A percentile compares a stretch with the other conserved stretches of the same genome.
Conservation (phyloP, 2,329 filamentous ascomycete genomes). For the Xenosphaeropsis pyriputrescens region DNA sequence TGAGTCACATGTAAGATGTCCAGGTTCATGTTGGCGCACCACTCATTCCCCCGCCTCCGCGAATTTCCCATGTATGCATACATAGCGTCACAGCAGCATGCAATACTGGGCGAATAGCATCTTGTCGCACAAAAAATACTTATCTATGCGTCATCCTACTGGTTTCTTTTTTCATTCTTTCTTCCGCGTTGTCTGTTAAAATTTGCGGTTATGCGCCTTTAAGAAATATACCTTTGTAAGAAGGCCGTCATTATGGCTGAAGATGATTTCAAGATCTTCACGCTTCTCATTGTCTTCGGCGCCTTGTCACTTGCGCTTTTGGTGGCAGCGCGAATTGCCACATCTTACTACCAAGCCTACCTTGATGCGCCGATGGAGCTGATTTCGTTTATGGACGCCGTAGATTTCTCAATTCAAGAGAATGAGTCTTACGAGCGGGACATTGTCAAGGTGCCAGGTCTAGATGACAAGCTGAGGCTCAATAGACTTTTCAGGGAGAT, state of each 20-base stretch:
- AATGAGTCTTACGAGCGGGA: slow-evolving; percentile 51
- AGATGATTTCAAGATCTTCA: slow-evolving; percentile 14
- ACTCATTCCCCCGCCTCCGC: no score
- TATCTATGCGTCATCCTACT: no score
- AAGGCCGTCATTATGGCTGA: slow-evolving; percentile 27
- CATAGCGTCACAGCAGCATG: no score
- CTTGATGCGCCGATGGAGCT: slow-evolving; percentile 42
- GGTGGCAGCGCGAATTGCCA: slow-evolving; percentile 34
- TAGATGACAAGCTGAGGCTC: slow-evolving; percentile 49
- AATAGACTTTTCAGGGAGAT: slow-evolving; percentile 44
- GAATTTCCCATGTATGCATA: no score
- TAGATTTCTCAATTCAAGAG: slow-evolving; percentile 43
- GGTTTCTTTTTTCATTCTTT: no score
- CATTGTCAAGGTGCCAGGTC: slow-evolving; percentile 37
- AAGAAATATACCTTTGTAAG: no score
- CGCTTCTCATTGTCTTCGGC: slow-evolving; percentile 40
- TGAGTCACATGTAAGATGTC: no score
- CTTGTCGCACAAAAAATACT: no score
- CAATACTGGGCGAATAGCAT: no score
- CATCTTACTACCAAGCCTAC: slow-evolving; percentile 40
- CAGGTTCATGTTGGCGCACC: no score
- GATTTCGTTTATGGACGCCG: slow-evolving; percentile 39
- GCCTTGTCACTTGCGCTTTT: slow-evolving; percentile 40
- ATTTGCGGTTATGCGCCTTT: no score
- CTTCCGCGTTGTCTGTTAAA: no score